Evolutionary conservation across 176 grass and related monocot species (phyloP).

Genomic region (Echinochloa phyllopogon): DNA sequence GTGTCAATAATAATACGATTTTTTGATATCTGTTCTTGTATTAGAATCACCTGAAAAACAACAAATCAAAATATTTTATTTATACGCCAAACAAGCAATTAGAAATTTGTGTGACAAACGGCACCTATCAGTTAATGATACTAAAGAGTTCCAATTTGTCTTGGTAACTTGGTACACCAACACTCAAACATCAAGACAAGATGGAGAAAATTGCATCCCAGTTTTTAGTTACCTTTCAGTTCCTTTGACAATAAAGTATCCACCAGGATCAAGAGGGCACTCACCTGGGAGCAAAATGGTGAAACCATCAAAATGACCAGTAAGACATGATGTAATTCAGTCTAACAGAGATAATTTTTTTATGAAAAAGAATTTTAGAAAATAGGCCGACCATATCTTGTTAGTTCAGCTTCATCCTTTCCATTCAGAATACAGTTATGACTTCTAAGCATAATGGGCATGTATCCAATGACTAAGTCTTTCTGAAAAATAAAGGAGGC

Average conservation of each 20-base stretch:
- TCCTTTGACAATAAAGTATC: conserved; percentile 95
- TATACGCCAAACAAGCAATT: background rate
- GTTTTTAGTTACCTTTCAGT: conserved; percentile 82
- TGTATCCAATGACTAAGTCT: conserved; percentile 62
- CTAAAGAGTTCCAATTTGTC: background rate
- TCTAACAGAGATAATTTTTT: background rate
- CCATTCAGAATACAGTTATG: conserved; percentile 63
- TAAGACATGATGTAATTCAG: conserved; percentile 17
- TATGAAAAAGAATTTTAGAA: background rate
- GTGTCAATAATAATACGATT: conserved; percentile 95
- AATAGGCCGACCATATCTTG: conserved; percentile 63
- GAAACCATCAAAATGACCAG: conserved; percentile 28
- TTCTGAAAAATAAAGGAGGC: conserved; percentile 19
- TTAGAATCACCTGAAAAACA: conserved; percentile 84
- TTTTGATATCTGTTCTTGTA: conserved; percentile 95
- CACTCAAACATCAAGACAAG: background rate
- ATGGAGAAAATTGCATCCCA: background rate
- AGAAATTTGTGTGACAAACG: background rate
- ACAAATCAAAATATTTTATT: conserved; percentile 18
- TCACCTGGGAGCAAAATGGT: conserved; percentile 64
- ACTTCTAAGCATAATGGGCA: conserved; percentile 94
- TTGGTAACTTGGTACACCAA: too few relatives aligned
- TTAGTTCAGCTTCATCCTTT: conserved; percentile 84
- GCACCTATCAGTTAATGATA: background rate
- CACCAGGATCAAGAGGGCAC: conserved; percentile 95